phyloP scores from a whole-genome alignment of 768 basidiomycete genomes.

The Mycena polygramma region DNA sequence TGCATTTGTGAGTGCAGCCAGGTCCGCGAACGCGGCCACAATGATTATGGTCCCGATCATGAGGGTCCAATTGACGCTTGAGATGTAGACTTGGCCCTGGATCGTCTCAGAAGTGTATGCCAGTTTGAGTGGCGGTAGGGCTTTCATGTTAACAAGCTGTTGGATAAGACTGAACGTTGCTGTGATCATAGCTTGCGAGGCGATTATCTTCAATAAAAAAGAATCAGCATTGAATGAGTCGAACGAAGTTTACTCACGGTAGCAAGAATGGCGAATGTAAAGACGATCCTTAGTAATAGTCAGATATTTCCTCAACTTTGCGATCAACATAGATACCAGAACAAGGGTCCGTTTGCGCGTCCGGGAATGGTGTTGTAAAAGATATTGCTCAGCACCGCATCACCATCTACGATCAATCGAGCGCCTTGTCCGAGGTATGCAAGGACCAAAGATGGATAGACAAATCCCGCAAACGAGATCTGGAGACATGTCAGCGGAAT shows the following conservation, averaged over 20 bases:
- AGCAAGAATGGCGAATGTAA: slow-evolving; percentile 73
- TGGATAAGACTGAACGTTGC: slow-evolving; percentile 74
- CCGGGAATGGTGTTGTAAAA: slow-evolving; percentile 80
- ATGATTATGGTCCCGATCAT: slow-evolving; percentile 66
- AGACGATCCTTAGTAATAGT: slow-evolving; percentile 56
- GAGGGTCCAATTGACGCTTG: slow-evolving; percentile 70
- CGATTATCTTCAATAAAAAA: slow-evolving; percentile 57
- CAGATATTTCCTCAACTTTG: slow-evolving; percentile 41
- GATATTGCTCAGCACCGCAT: slow-evolving; percentile 62
- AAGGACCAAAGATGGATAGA: slow-evolving; percentile 71
- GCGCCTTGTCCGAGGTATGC: slow-evolving; percentile 83
- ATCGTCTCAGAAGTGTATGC: slow-evolving; percentile 70
- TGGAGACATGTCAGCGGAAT: slow-evolving; percentile 34
- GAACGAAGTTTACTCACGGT: slow-evolving; percentile 53
- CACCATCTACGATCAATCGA: slow-evolving; percentile 65
- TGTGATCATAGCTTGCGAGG: slow-evolving; percentile 78
- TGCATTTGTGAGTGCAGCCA: slow-evolving; percentile 69
- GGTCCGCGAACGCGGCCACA: slow-evolving; percentile 69
- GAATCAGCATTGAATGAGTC: no score
- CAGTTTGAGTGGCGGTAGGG: slow-evolving; percentile 70
- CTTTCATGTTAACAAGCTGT: slow-evolving; percentile 74
- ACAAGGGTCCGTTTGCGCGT: slow-evolving; percentile 61
- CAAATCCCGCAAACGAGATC: slow-evolving; percentile 65
- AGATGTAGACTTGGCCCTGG: slow-evolving; percentile 77
- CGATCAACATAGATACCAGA: slow-evolving; percentile 57